Evolutionary conservation across 2,329 filamentous ascomycete genomes (phyloP).

Genomic region (Hymenoscyphus fructigenus): DNA sequence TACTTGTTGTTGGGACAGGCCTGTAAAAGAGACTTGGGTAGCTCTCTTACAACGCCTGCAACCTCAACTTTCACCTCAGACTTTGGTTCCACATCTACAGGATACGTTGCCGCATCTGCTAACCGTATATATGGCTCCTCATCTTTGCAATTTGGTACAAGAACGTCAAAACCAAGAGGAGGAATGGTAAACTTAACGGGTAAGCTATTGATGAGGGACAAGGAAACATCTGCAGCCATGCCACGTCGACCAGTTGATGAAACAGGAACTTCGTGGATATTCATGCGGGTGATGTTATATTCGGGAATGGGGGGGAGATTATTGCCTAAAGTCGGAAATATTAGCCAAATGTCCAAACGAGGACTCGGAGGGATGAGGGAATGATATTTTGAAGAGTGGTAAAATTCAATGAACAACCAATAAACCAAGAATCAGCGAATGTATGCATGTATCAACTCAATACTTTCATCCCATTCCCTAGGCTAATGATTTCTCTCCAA

Average conservation of each 20-base stretch:
- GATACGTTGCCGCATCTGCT: slow-evolving; percentile 69
- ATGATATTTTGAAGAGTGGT: neutral
- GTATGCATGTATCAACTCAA: slow-evolving; percentile 14
- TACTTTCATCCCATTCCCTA: slow-evolving; percentile 16
- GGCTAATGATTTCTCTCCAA: slow-evolving; percentile 56
- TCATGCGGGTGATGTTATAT: slow-evolving; percentile 79
- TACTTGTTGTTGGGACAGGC: slow-evolving; percentile 73
- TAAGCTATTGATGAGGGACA: slow-evolving; percentile 73
- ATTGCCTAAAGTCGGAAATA: slow-evolving; percentile 48
- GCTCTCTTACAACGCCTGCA: slow-evolving; percentile 66
- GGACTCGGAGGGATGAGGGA: neutral
- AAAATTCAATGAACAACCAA: slow-evolving; percentile 9
- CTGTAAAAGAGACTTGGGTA: slow-evolving; percentile 71
- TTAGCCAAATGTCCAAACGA: slow-evolving; percentile 24
- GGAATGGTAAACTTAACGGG: slow-evolving; percentile 77
- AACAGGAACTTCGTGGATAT: slow-evolving; percentile 68
- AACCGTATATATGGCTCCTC: slow-evolving; percentile 74
- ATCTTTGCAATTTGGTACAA: slow-evolving; percentile 77
- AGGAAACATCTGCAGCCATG: slow-evolving; percentile 76
- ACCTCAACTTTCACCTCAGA: slow-evolving; percentile 68
- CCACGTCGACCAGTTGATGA: slow-evolving; percentile 51
- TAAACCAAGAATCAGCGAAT: slow-evolving; percentile 20
- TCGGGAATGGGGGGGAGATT: slow-evolving; percentile 75
- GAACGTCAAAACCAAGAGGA: slow-evolving; percentile 76
- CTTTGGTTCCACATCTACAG: slow-evolving; percentile 66